Evolutionary conservation across 202 grass and related monocot species (phyloP).

Genomic region (Setaria italica): DNA sequence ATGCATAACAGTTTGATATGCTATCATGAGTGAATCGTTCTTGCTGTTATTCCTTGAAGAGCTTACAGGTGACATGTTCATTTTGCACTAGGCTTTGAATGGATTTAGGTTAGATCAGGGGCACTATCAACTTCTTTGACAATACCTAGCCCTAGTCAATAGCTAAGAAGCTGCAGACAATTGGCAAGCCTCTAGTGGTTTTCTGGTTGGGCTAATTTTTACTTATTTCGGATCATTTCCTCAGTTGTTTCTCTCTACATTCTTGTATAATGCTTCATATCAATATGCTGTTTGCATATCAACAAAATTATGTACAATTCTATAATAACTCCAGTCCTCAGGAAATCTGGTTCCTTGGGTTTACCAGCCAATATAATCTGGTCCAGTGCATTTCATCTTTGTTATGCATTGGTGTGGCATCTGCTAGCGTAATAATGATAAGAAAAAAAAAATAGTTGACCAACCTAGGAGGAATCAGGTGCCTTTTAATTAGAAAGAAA

Average conservation of each 20-base stretch:
- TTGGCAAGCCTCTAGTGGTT: not conserved
- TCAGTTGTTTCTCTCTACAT: not conserved
- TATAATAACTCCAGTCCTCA: not conserved
- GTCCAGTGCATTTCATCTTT: not conserved
- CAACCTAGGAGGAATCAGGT: not conserved
- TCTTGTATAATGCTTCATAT: conserved; percentile 13
- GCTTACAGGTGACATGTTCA: not conserved
- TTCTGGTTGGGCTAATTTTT: not conserved
- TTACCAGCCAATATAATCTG: not conserved
- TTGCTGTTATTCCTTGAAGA: conserved; percentile 20
- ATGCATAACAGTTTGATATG: not conserved
- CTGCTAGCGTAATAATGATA: not conserved
- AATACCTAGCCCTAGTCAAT: not conserved
- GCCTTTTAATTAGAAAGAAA: not conserved
- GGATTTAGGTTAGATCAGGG: not conserved
- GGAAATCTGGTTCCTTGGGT: not conserved
- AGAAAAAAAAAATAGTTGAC: not conserved
- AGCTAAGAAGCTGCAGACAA: not conserved
- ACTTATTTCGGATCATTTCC: not conserved
- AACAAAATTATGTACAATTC: not conserved
- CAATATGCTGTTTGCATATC: not conserved
- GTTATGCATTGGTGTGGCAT: not conserved
- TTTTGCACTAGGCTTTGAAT: not conserved
- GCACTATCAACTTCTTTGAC: not conserved
- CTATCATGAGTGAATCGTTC: conserved; percentile 4